Evolutionary conservation across 345 rosid genomes (phyloP).

Genomic region (Dipteronia dyeriana): DNA sequence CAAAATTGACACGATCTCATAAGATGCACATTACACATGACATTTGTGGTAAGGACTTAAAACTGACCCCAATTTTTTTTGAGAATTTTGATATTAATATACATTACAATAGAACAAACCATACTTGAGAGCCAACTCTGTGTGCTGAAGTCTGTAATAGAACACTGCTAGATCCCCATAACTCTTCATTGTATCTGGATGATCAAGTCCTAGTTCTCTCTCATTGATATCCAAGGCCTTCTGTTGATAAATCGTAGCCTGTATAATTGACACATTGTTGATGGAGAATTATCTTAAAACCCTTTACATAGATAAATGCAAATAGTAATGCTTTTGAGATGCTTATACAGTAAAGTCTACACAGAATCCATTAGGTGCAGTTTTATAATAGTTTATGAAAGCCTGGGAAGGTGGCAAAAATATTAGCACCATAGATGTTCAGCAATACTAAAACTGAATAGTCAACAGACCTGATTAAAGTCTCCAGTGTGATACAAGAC

Average conservation of each 20-base stretch:
- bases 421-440: not conserved
- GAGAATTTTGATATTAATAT: not conserved
- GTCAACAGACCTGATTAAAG: slow-evolving; percentile 83
- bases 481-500: slow-evolving; percentile 98
- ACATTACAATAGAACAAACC: slow-evolving; percentile 24
- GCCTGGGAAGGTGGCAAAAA: slow-evolving; percentile 9
- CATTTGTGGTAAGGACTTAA: not conserved
- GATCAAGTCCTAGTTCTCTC: slow-evolving; percentile 98
- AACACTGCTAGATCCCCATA: slow-evolving; percentile 99
- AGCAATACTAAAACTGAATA: slow-evolving; percentile 14
- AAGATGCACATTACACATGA: not conserved
- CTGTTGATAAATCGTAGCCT: slow-evolving; percentile 98
- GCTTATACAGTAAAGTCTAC: not conserved
- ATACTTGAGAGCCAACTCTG: slow-evolving; percentile 98
- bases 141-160: slow-evolving; percentile 98
- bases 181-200: slow-evolving; percentile 99
- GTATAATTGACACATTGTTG: slow-evolving; percentile 31
- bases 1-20: not conserved
- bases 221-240: slow-evolving; percentile 99
- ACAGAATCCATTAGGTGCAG: not conserved
- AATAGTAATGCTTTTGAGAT: not conserved
- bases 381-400: not conserved
- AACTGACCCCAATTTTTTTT: not conserved
- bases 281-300: slow-evolving; percentile 23
- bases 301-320: slow-evolving; percentile 12